phyloP scores from a whole-genome alignment of 2,329 filamentous ascomycete species.

The Trichophyton simii region DNA sequence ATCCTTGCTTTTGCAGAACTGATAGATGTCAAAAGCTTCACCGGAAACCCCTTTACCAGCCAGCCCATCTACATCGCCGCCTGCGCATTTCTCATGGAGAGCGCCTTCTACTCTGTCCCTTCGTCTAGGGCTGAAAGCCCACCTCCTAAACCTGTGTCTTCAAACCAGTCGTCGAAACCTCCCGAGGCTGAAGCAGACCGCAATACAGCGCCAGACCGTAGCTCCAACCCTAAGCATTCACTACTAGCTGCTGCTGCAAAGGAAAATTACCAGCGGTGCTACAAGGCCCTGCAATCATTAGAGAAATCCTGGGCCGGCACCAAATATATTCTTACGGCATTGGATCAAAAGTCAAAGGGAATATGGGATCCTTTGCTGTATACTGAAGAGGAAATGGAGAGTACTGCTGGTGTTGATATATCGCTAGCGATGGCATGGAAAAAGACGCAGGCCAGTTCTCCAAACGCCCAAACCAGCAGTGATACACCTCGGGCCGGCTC shows the following conservation, averaged over 20 bases:
- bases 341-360: constrained; percentile 79
- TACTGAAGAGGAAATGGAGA: constrained; percentile 64
- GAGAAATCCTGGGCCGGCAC: constrained; percentile 77
- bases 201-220: constrained; percentile 19
- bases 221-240: constrained; percentile 50
- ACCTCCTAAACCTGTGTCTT: constrained; percentile 23
- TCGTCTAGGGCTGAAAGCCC: constrained; percentile 51
- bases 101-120: constrained; percentile 54
- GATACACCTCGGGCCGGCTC: background rate
- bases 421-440: constrained; percentile 42
- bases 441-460: constrained; percentile 10
- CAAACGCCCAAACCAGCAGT: background rate
- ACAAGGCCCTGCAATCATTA: constrained; percentile 69
- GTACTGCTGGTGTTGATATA: constrained; percentile 45
- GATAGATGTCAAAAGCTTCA: constrained; percentile 72
- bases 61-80: constrained; percentile 88
- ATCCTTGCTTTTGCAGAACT: constrained; percentile 77
- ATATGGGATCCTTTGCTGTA: constrained; percentile 62
- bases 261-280: constrained; percentile 78
- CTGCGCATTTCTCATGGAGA: constrained; percentile 78
- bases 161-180: constrained; percentile 23
- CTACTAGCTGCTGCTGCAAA: constrained; percentile 68
- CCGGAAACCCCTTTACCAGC: constrained; percentile 78
- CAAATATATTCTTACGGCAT: constrained; percentile 71
- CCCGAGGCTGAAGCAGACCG: constrained; percentile 24